Percentiles rank a stretch among this genome's conserved stretches.
phyloP scores from a whole-genome alignment of 2,329 filamentous ascomycete species.

The Cercospora zeae-maydis region DNA sequence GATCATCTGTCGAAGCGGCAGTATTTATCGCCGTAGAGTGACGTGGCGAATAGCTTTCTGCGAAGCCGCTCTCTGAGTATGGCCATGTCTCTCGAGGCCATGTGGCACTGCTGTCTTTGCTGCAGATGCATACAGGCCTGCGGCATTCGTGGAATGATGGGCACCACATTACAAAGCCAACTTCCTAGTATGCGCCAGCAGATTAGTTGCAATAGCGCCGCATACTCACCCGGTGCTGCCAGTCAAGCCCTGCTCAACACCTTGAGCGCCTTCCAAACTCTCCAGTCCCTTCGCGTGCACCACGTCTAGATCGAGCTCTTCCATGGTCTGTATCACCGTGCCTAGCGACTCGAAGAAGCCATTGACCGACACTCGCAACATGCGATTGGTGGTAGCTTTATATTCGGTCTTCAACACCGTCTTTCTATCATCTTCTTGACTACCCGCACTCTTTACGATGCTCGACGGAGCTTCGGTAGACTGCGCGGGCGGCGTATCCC shows the following conservation, averaged over 20 bases:
- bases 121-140: no score
- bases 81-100: no score
- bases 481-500: constrained; percentile 8
- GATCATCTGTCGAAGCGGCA: no score
- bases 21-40: background rate
- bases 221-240: constrained; percentile 26
- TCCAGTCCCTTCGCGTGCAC: constrained; percentile 50
- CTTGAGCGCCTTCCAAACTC: constrained; percentile 40
- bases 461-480: constrained; percentile 4
- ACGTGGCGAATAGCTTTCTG: background rate
- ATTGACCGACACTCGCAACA: constrained; percentile 94
- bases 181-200: background rate
- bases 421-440: constrained; percentile 36
- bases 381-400: constrained; percentile 85
- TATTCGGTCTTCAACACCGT: constrained; percentile 71
- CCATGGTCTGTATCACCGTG: constrained; percentile 84
- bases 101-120: no score
- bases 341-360: constrained; percentile 89
- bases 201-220: background rate
- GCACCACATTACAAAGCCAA: background rate
- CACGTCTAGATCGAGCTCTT: constrained; percentile 82
- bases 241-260: constrained; percentile 39
- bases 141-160: no score
- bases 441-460: constrained; percentile 18
- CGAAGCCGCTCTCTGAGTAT: background rate